Conservation (phyloP, 345 rosid species). For the Erucastrum elatum region DNA sequence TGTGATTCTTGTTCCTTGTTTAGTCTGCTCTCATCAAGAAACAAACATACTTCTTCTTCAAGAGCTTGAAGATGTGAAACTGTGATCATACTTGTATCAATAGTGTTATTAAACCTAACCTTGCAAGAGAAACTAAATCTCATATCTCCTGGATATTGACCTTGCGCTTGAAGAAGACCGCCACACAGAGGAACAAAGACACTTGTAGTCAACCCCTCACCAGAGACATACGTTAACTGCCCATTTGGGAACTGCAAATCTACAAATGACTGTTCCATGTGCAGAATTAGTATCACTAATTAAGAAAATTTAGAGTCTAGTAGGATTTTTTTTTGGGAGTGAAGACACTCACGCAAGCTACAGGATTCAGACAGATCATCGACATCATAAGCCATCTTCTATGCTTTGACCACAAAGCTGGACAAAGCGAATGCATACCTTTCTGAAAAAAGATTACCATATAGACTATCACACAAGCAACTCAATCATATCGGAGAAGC, state of each 20-base stretch:
- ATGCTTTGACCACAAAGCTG: slow-evolving; percentile 97
- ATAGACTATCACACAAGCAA: slow-evolving; percentile 16
- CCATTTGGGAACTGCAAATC: slow-evolving; percentile 97
- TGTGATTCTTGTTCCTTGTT: slow-evolving; percentile 84
- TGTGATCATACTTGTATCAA: not conserved
- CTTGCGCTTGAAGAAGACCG: slow-evolving; percentile 95
- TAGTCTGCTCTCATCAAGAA: slow-evolving; percentile 56
- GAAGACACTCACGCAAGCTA: slow-evolving; percentile 73
- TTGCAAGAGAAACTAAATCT: slow-evolving; percentile 83
- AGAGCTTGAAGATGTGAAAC: not conserved
- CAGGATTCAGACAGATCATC: slow-evolving; percentile 89
- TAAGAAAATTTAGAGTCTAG: too few species aligned
- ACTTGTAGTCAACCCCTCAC: slow-evolving; percentile 90
- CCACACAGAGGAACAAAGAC: slow-evolving; percentile 83
- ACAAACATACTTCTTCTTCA: not conserved
- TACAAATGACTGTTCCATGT: slow-evolving; percentile 69
- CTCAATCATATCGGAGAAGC: not conserved
- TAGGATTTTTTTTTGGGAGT: not conserved
- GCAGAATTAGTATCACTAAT: not conserved
- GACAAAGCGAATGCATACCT: slow-evolving; percentile 96
- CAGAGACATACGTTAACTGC: slow-evolving; percentile 81
- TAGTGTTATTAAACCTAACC: slow-evolving; percentile 43
- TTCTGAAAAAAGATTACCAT: slow-evolving; percentile 50
- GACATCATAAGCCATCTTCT: slow-evolving; percentile 98
- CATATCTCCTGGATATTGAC: slow-evolving; percentile 99